Evolutionary conservation across 805 yeast species (phyloP).

Genomic region (Dipodascus geniculatus): DNA sequence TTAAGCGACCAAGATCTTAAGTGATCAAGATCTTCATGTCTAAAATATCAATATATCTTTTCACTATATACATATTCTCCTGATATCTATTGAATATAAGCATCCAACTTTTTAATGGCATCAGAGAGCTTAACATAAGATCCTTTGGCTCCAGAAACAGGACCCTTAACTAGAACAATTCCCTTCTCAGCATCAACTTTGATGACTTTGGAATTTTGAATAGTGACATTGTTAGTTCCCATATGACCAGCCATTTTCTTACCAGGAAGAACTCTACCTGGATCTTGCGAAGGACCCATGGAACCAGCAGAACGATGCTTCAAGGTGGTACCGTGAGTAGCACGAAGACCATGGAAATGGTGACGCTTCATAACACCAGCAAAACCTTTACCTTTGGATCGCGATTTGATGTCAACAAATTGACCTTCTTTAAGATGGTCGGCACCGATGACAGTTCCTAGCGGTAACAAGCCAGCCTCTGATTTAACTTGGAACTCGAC

Average conservation of each 20-base stretch:
- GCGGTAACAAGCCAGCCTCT: constrained; percentile 51
- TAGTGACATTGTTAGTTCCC: constrained; percentile 71
- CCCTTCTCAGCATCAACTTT: constrained; percentile 76
- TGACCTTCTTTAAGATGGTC: constrained; percentile 79
- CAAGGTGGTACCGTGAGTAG: constrained; percentile 90
- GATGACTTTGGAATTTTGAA: constrained; percentile 63
- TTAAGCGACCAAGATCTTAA: no score
- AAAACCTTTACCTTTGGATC: constrained; percentile 89
- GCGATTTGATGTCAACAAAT: constrained; percentile 67
- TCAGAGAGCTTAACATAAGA: constrained; percentile 65
- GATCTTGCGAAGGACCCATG: constrained; percentile 89
- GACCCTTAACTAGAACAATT: constrained; percentile 73
- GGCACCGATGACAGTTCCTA: constrained; percentile 71
- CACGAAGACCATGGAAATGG: constrained; percentile 78
- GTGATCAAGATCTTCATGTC: no score
- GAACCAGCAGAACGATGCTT: constrained; percentile 97
- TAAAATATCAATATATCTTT: no score
- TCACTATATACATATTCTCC: background rate
- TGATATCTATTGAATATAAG: background rate
- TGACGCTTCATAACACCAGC: constrained; percentile 97
- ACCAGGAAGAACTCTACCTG: constrained; percentile 93
- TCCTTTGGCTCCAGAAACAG: constrained; percentile 82
- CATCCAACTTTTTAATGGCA: constrained; percentile 35
- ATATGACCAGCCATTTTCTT: constrained; percentile 97
- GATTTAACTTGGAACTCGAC: constrained; percentile 72